A percentile compares a stretch with the other conserved stretches of the same genome.
These are phyloP conservation scores for Mycena venus DNA, from an alignment of 768 basidiomycete species.

Conservation along the genomic window DNA sequence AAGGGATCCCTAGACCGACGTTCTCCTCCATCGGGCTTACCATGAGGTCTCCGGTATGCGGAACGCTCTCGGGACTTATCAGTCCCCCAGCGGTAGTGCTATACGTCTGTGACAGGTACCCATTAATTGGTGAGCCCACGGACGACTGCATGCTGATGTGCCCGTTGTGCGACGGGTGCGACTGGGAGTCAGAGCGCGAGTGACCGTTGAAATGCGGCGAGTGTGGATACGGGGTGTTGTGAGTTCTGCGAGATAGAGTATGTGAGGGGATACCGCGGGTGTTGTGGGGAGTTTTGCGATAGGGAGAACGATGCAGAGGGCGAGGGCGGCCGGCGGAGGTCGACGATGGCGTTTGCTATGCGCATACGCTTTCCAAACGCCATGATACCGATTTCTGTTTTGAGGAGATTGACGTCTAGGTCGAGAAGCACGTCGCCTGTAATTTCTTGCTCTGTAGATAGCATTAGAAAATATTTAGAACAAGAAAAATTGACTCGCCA, in stretches of 20 bases:
- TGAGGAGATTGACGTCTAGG: conserved; percentile 91
- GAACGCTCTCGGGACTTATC: conserved; percentile 45
- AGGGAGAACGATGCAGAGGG: conserved; percentile 48
- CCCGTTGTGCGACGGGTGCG: conserved; percentile 60
- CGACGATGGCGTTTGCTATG: conserved; percentile 92
- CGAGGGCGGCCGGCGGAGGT: conserved; percentile 81
- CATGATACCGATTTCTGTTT: conserved; percentile 91
- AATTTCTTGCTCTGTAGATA: conserved; percentile 91
- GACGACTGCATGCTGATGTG: conserved; percentile 37
- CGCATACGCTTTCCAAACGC: conserved; percentile 96
- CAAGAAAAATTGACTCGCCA: conserved; percentile 62
- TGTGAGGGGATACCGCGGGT: conserved; percentile 47
- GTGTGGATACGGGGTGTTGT: conserved; percentile 30
- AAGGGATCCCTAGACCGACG: conserved; percentile 29
- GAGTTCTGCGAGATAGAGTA: conserved; percentile 42
- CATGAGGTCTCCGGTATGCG: conserved; percentile 28
- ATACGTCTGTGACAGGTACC: conserved; percentile 38
- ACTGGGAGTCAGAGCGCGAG: conserved; percentile 58
- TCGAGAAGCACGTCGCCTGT: conserved; percentile 97
- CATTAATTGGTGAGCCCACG: conserved; percentile 31
- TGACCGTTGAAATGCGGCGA: conserved; percentile 42
- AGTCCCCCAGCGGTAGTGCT: conserved; percentile 21
- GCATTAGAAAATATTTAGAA: conserved; percentile 14
- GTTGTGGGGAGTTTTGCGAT: conserved; percentile 39
- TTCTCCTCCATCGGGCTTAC: conserved; percentile 19